Conservation (phyloP, 2,329 filamentous ascomycete genomes). For the Anthostomella pinea region DNA sequence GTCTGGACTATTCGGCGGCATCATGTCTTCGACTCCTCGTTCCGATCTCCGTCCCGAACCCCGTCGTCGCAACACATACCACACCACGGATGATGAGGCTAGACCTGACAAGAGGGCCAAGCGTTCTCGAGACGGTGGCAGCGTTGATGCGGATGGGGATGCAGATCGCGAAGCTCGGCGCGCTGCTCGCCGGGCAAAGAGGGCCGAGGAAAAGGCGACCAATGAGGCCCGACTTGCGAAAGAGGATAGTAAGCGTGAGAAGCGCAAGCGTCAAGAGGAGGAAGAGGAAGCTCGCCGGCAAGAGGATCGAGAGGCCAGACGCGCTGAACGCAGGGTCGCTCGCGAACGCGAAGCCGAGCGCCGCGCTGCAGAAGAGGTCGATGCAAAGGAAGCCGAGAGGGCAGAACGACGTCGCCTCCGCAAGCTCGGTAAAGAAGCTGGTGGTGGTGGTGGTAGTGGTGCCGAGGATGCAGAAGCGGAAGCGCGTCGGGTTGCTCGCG, state of each 20-base stretch:
- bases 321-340: conserved; percentile 51
- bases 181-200: conserved; percentile 59
- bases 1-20: conserved; percentile 60
- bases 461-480: conserved; percentile 45
- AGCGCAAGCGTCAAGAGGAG: conserved; percentile 52
- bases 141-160: conserved; percentile 50
- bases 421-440: conserved; percentile 40
- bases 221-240: conserved; percentile 56
- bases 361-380: conserved; percentile 43
- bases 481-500: conserved; percentile 43
- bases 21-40: conserved; percentile 45
- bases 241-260: conserved; percentile 55
- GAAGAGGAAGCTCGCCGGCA: conserved; percentile 52
- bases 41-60: conserved; percentile 41
- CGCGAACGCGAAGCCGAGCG: conserved; percentile 51
- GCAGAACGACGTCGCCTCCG: conserved; percentile 38
- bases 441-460: conserved; percentile 38
- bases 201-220: conserved; percentile 50
- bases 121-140: conserved; percentile 42
- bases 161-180: conserved; percentile 60
- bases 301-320: conserved; percentile 58
- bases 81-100: conserved; percentile 50
- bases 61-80: conserved; percentile 49
- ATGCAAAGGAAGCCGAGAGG: conserved; percentile 38
- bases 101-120: conserved; percentile 35